Conservation (phyloP, 2,329 filamentous ascomycete genomes). For the Aquanectria penicillioides region DNA sequence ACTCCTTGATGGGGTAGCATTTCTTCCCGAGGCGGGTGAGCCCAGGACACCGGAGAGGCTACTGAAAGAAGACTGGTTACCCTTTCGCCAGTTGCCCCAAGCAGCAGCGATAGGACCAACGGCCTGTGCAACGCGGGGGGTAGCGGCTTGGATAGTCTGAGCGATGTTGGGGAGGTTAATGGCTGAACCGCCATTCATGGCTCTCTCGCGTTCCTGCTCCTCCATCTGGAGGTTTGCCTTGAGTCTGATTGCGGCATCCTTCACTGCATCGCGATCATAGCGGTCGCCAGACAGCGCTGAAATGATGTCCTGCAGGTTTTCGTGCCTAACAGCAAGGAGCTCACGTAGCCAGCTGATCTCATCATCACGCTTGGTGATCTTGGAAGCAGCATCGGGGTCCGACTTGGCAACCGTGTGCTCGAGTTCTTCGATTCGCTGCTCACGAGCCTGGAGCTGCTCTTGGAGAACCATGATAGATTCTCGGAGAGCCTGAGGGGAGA, state of each 20-base stretch:
- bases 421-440: constrained; percentile 87
- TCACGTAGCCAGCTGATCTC: constrained; percentile 97
- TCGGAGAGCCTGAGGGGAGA: constrained; percentile 92
- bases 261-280: constrained; percentile 82
- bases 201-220: constrained; percentile 90
- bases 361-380: constrained; percentile 90
- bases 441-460: constrained; percentile 94
- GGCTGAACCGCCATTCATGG: constrained; percentile 75
- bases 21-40: constrained; percentile 53
- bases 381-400: constrained; percentile 81
- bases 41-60: constrained; percentile 59
- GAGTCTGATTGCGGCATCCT: constrained; percentile 91
- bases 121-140: constrained; percentile 84
- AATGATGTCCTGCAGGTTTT: constrained; percentile 94
- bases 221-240: constrained; percentile 98
- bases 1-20: constrained; percentile 69
- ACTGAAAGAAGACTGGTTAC: constrained; percentile 61
- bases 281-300: constrained; percentile 76
- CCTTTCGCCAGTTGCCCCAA: constrained; percentile 94
- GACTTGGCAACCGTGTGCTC: constrained; percentile 75
- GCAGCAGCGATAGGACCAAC: constrained; percentile 84
- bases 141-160: constrained; percentile 79
- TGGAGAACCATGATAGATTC: constrained; percentile 97
- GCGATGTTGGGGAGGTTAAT: constrained; percentile 80
- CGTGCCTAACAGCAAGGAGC: constrained; percentile 87